Evolutionary conservation across 164 flowering plant genomes (phyloP).

Genomic region (Liquidambar formosana): DNA sequence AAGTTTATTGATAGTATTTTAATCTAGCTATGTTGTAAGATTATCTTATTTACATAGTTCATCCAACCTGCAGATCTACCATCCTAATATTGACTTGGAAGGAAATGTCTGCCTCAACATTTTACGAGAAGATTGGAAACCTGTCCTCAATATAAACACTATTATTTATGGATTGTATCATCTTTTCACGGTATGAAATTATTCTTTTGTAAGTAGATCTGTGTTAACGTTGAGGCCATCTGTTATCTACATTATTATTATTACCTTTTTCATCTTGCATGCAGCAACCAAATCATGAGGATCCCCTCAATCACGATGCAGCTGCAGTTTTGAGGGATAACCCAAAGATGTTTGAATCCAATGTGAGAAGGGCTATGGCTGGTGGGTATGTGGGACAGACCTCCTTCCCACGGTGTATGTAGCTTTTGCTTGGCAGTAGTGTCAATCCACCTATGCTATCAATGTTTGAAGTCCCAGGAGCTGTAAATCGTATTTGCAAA

Average conservation of each 20-base stretch:
- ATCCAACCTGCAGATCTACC: slow-evolving; percentile 34
- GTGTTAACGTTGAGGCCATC: background rate
- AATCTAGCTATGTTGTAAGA: background rate
- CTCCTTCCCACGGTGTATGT: slow-evolving; percentile 20
- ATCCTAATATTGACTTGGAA: slow-evolving; percentile 48
- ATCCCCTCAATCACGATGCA: slow-evolving; percentile 49
- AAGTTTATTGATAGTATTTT: background rate
- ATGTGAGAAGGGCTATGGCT: slow-evolving; percentile 41
- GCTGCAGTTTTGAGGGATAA: slow-evolving; percentile 43
- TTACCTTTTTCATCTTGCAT: background rate
- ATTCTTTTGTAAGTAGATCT: background rate
- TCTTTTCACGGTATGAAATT: slow-evolving; percentile 38
- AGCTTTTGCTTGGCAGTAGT: background rate
- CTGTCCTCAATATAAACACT: slow-evolving; percentile 49
- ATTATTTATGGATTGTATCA: slow-evolving; percentile 43
- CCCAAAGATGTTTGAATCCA: slow-evolving; percentile 35
- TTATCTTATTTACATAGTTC: background rate
- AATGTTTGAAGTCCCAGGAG: background rate
- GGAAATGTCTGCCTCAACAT: slow-evolving; percentile 56
- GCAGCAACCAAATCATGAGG: slow-evolving; percentile 52
- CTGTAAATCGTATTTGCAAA: background rate
- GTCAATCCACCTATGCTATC: background rate
- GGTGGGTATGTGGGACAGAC: slow-evolving; percentile 45
- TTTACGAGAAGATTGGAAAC: slow-evolving; percentile 55
- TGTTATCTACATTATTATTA: background rate